Conservation (phyloP, 2,329 filamentous ascomycete species). For the Fusarium chaquense region DNA sequence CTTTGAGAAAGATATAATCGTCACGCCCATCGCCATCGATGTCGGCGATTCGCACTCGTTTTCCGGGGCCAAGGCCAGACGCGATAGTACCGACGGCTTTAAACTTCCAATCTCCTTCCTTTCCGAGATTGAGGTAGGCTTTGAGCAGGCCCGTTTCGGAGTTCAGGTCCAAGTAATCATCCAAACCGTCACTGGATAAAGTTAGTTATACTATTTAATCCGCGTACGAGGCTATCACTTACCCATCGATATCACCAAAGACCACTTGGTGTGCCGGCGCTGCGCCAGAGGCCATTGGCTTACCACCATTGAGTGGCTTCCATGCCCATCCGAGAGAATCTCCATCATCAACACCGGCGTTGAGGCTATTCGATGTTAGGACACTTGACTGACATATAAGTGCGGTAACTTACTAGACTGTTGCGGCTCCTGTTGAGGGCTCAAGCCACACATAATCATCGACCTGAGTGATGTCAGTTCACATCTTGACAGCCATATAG, state of each 20-base stretch:
- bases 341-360: background rate
- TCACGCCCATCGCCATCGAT: slow-evolving; percentile 14
- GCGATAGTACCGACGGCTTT: background rate
- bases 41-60: slow-evolving; percentile 4
- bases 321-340: slow-evolving; percentile 25
- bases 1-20: slow-evolving; percentile 17
- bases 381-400: too few relatives aligned
- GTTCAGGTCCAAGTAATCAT: slow-evolving; percentile 3
- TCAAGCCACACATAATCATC: slow-evolving; percentile 28
- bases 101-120: slow-evolving; percentile 3
- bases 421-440: slow-evolving; percentile 2
- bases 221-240: background rate
- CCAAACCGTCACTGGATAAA: background rate
- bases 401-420: slow-evolving; percentile 7
- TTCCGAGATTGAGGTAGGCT: background rate
- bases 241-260: slow-evolving; percentile 22
- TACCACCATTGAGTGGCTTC: slow-evolving; percentile 13
- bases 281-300: slow-evolving; percentile 15
- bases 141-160: background rate
- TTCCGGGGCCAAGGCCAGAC: background rate
- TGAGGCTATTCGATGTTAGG: slow-evolving; percentile 3
- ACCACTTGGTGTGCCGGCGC: slow-evolving; percentile 1
- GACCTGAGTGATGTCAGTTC: too few relatives aligned
- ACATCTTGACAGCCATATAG: too few relatives aligned
- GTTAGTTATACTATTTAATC: too few relatives aligned